Base-by-base conservation (phyloP, 164 flowering plant species). In the Umbilicus rupestris region DNA sequence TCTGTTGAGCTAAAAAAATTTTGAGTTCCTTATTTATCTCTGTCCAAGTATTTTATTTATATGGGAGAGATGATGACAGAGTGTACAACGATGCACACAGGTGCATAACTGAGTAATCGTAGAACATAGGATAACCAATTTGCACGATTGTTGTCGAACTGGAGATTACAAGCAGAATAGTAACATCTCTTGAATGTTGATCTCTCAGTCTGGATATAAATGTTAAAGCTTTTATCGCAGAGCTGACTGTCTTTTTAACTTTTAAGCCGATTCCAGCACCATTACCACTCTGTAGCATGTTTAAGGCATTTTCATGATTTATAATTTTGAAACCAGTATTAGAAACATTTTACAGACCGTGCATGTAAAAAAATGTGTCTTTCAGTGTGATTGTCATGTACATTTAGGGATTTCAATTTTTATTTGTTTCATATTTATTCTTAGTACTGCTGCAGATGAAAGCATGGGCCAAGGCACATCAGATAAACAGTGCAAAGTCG, bases 401-500 rank as follows among this genome's bases (percentile, higher is more conserved):
- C 33, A 33, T 16, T n/a, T 66, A 35, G 20, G 26, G 57, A 39
- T 64, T 35, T 41, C 29, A 3, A 7, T 42, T 28, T 33, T 10
- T 50, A 6, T n/a, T 44, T 45, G 58, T 39, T 0, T 22, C 37
- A 9, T 11, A 47, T 22, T 24, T 28, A 10, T 30, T 2, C 17
- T 65, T 44, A 12, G 30, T 22, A 24, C 3, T 68, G 50, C 65
- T 79, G 69, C 83, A 87, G 93, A 72, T 87, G 79, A 87, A 87
- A 78, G 73, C 70, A 47, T 87, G 93, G 93, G 88, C 88, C 50
- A 82, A 76, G 70, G 83, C 79, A 63, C 78, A 85, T 71, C 80
- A 73, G 37, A 83, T 87, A 68, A 87, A 87, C 73, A 85, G 88
- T 66, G 80, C 93, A 50, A 84, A 75, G 73, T 85, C 84, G 26